These are phyloP conservation scores for Scenedesmus sp. DNA, from an alignment of 163 green algal species.

Conservation along the genomic window DNA sequence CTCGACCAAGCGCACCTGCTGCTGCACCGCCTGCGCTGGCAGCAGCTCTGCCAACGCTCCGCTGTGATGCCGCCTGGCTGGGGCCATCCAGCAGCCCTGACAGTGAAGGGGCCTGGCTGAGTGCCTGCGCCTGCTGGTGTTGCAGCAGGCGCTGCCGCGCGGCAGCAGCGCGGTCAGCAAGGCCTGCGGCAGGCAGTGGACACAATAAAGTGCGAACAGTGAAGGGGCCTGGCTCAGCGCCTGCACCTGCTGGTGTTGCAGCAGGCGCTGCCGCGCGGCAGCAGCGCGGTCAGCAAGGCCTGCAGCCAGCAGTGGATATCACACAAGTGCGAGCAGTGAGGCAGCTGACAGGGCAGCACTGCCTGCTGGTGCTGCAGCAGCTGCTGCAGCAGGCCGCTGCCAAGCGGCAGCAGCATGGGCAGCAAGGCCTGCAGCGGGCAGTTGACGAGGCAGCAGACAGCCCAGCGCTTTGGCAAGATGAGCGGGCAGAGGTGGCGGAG, in stretches of 20 bases:
- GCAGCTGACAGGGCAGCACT: slow-evolving; percentile 39
- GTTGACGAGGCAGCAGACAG: no score
- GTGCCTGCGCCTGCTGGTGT: slow-evolving; percentile 55
- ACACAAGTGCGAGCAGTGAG: background rate
- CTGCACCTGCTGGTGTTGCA: slow-evolving; percentile 62
- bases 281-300: slow-evolving; percentile 61
- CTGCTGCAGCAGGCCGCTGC: slow-evolving; percentile 28
- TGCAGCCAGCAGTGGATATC: slow-evolving; percentile 20
- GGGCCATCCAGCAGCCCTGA: slow-evolving; percentile 18
- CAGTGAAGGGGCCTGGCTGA: slow-evolving; percentile 47
- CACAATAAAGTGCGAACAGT: background rate
- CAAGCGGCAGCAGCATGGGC: slow-evolving; percentile 56
- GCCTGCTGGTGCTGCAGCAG: slow-evolving; percentile 67
- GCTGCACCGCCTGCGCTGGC: slow-evolving; percentile 8
- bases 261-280: slow-evolving; percentile 62
- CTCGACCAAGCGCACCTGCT: background rate
- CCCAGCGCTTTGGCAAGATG: no score
- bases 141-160: slow-evolving; percentile 68
- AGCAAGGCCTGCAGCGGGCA: slow-evolving; percentile 38
- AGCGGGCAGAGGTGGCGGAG: no score
- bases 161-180: slow-evolving; percentile 56
- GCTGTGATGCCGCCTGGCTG: background rate
- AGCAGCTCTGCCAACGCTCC: background rate
- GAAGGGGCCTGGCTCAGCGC: slow-evolving; percentile 46
- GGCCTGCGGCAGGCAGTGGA: slow-evolving; percentile 51